Evolutionary conservation across 768 basidiomycete species (phyloP).

Genomic region (Hygrocybe punicea): DNA sequence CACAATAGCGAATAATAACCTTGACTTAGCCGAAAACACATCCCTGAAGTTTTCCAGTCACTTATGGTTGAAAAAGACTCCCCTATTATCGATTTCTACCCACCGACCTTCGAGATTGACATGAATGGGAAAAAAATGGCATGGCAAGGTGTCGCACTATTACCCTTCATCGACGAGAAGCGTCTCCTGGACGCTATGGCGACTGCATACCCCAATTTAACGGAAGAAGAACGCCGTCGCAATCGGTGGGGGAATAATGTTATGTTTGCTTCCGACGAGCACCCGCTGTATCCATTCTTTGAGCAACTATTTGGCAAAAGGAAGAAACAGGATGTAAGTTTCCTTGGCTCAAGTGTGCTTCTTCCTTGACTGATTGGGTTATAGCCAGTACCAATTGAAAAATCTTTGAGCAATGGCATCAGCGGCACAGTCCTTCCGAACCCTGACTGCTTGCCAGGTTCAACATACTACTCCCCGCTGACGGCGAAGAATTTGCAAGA

Average conservation of each 20-base stretch:
- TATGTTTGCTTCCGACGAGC: slow-evolving; percentile 79
- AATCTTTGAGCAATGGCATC: slow-evolving; percentile 69
- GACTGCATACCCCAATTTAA: slow-evolving; percentile 59
- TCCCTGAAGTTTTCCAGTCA: slow-evolving; percentile 78
- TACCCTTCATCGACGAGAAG: slow-evolving; percentile 91
- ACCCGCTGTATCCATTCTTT: slow-evolving; percentile 82
- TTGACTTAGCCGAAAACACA: slow-evolving; percentile 69
- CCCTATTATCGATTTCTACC: slow-evolving; percentile 96
- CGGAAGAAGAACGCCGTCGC: slow-evolving; percentile 76
- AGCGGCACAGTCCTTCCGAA: slow-evolving; percentile 78
- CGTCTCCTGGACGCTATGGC: slow-evolving; percentile 84
- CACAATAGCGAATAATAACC: slow-evolving; percentile 6
- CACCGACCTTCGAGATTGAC: slow-evolving; percentile 86
- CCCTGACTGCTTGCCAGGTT: slow-evolving; percentile 86
- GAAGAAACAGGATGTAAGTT: slow-evolving; percentile 69
- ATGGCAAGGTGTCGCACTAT: slow-evolving; percentile 96
- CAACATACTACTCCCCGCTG: slow-evolving; percentile 81
- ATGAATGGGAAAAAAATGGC: slow-evolving; percentile 99
- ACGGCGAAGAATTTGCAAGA: slow-evolving; percentile 60
- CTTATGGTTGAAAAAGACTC: slow-evolving; percentile 87
- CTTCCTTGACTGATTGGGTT: slow-evolving; percentile 9
- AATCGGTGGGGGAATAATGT: slow-evolving; percentile 84
- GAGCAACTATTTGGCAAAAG: slow-evolving; percentile 89
- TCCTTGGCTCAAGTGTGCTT: slow-evolving; percentile 3
- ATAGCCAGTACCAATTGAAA: slow-evolving; percentile 74